Conservation (phyloP, 192 early-diverging fungal species). For the Paraglomus brasilianum region DNA sequence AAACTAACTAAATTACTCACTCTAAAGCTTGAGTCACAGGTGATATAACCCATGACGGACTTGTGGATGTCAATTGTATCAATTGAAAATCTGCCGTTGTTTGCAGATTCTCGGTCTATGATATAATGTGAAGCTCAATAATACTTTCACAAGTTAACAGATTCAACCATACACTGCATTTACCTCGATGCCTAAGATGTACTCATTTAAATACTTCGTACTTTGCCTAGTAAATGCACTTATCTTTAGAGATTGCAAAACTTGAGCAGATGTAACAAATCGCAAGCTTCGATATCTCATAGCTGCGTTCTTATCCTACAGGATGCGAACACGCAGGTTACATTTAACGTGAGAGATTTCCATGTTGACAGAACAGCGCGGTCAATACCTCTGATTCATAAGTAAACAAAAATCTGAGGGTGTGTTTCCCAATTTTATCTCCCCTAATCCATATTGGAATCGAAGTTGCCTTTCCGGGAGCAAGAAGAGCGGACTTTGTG, state of each 20-base stretch:
- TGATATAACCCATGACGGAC: slow-evolving; percentile 68
- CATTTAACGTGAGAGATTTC: too few species aligned
- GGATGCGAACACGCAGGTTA: too few species aligned
- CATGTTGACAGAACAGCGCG: too few species aligned
- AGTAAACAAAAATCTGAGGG: slow-evolving; percentile 73
- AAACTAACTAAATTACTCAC: slow-evolving; percentile 26
- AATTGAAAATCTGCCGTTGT: slow-evolving; percentile 58
- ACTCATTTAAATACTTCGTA: slow-evolving; percentile 71
- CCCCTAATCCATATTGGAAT: slow-evolving; percentile 91
- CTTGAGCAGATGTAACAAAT: slow-evolving; percentile 58
- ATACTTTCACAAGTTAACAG: slow-evolving; percentile 32
- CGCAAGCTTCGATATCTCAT: slow-evolving; percentile 67
- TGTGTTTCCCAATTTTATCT: slow-evolving; percentile 86
- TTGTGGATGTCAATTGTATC: slow-evolving; percentile 66
- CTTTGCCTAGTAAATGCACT: slow-evolving; percentile 93
- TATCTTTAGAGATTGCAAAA: slow-evolving; percentile 86
- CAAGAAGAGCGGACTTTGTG: slow-evolving; percentile 47
- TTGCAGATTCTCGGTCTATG: slow-evolving; percentile 77
- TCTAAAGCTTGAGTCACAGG: slow-evolving; percentile 46
- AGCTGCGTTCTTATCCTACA: slow-evolving; percentile 53
- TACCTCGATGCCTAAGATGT: slow-evolving; percentile 90
- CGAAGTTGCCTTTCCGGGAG: slow-evolving; percentile 63
- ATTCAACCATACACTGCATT: not conserved
- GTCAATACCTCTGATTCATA: slow-evolving; percentile 71
- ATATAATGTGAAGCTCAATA: slow-evolving; percentile 33